A percentile compares a stretch with the other conserved stretches of the same genome.
These are phyloP conservation scores for Ceratocystis albifundus DNA, from an alignment of 2,329 filamentous ascomycete genomes.

Conservation along the genomic window DNA sequence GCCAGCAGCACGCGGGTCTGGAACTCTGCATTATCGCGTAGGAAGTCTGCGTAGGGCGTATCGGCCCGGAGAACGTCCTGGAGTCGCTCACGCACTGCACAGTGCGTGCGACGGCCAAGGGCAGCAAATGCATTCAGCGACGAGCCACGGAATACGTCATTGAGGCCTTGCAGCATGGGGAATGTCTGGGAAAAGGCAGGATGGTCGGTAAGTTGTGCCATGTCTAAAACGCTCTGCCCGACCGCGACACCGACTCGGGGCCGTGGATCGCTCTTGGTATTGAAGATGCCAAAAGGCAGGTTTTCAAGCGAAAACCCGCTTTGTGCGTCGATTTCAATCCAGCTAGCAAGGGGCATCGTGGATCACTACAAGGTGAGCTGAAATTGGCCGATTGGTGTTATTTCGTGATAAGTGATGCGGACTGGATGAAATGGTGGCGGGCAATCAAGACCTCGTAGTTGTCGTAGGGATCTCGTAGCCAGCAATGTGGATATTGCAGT, in stretches of 20 bases:
- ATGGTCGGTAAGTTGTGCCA: constrained; percentile 30
- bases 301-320: constrained; percentile 56
- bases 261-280: constrained; percentile 39
- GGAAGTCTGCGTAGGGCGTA: constrained; percentile 28
- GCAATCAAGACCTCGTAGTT: background rate
- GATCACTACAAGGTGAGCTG: background rate
- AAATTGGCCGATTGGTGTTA: background rate
- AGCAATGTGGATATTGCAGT: background rate
- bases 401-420: background rate
- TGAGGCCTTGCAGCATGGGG: constrained; percentile 10
- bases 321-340: constrained; percentile 27
- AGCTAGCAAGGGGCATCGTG: constrained; percentile 21
- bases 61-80: constrained; percentile 46
- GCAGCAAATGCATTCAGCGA: constrained; percentile 60
- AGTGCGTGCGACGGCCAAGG: constrained; percentile 52
- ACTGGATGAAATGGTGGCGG: background rate
- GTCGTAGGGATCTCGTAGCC: background rate
- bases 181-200: constrained; percentile 22
- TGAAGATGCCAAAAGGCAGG: constrained; percentile 66
- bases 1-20: background rate
- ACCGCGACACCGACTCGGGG: constrained; percentile 57
- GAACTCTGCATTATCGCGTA: constrained; percentile 11
- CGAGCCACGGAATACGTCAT: constrained; percentile 31
- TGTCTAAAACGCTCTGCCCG: constrained; percentile 54
- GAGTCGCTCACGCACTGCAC: constrained; percentile 54